phyloP scores from a whole-genome alignment of 2,329 filamentous ascomycete genomes.

The Alternaria rosae region DNA sequence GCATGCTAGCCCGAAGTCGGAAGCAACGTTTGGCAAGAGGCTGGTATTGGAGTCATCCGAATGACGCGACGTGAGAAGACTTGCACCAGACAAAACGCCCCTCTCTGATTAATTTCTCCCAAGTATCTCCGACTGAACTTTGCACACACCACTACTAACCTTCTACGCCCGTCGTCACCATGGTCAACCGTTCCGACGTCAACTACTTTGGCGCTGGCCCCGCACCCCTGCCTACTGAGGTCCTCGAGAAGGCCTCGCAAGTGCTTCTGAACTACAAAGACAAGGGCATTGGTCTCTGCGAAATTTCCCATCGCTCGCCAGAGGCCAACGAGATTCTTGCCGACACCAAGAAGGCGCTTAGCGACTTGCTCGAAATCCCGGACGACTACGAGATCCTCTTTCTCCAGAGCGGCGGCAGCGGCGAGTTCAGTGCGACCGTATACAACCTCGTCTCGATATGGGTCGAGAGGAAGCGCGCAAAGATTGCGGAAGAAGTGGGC shows the following conservation, averaged over 20 bases:
- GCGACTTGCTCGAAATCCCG: constrained; percentile 79
- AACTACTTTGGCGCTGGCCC: constrained; percentile 92
- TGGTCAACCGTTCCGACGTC: constrained; percentile 78
- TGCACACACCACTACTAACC: constrained; percentile 1
- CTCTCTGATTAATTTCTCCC: constrained; percentile 10
- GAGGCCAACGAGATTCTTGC: constrained; percentile 81
- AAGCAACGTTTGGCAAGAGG: constrained; percentile 15
- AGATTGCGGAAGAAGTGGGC: constrained; percentile 65
- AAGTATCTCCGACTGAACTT: constrained; percentile 1
- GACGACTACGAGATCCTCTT: constrained; percentile 88
- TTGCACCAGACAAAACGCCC: constrained; percentile 16
- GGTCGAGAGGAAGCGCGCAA: constrained; percentile 73
- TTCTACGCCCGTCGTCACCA: constrained; percentile 44
- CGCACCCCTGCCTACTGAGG: constrained; percentile 80
- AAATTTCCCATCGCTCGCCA: constrained; percentile 87
- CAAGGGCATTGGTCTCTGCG: constrained; percentile 84
- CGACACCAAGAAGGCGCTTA: constrained; percentile 77
- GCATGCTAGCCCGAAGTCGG: constrained; percentile 33
- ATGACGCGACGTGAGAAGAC: constrained; percentile 35
- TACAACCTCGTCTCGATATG: constrained; percentile 87
- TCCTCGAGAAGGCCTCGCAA: constrained; percentile 77
- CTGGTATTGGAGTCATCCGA: constrained; percentile 35
- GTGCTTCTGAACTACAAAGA: constrained; percentile 83
- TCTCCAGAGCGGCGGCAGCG: constrained; percentile 85
- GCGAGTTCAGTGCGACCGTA: constrained; percentile 82